Evolutionary conservation across 108 stramenopile species (phyloP), one percentile per base, ranked within the genome.

Genomic region (Parmales sp.): DNA sequence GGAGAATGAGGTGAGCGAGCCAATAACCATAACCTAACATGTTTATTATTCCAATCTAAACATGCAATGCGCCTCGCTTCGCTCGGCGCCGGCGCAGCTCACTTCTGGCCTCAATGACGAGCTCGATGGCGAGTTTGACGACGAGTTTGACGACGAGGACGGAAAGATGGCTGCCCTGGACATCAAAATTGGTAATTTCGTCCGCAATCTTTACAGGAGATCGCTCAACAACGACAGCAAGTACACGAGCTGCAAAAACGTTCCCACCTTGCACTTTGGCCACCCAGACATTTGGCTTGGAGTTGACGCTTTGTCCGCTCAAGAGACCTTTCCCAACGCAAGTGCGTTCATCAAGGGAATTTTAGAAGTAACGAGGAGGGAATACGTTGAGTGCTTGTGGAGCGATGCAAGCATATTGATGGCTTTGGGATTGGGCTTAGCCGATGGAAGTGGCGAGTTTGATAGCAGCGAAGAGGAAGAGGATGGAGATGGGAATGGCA

Each of bases 341-440:
- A 4, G 9, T 29, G 25, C 54, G 5, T 60, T 60, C 20, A 60
- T 60, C 28, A 60, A 34, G 13, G 54, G 54, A 3, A 60, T 60
- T 29, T 16, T 60, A 3, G 54, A 60, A 16, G 36, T 60, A 34
- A 34, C 36, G 4, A 28, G 54, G 26, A 28, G 54, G 31, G 54
- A 60, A 60, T 60, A 60, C 28, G 9, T 60, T 29, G 54, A 60
- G 1, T 13, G 54, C 16, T 34, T 60, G 13, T 60, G 54, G 54
- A 34, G 54, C n/a, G 54, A 60, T 5, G 31, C 13, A 3, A 60
- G 28, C 28, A 60, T 60, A 6, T 16, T 60, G n/a, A n/a, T n/a
- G n/a, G n/a, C n/a, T n/a, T n/a, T n/a, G n/a, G n/a, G n/a, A n/a
- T n/a, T n/a, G n/a, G n/a, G n/a, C n/a, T n/a, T n/a, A n/a, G n/a